These are phyloP conservation scores for Periconia sp. DNA, from an alignment of 2,329 filamentous ascomycete genomes.

Conservation along the genomic window DNA sequence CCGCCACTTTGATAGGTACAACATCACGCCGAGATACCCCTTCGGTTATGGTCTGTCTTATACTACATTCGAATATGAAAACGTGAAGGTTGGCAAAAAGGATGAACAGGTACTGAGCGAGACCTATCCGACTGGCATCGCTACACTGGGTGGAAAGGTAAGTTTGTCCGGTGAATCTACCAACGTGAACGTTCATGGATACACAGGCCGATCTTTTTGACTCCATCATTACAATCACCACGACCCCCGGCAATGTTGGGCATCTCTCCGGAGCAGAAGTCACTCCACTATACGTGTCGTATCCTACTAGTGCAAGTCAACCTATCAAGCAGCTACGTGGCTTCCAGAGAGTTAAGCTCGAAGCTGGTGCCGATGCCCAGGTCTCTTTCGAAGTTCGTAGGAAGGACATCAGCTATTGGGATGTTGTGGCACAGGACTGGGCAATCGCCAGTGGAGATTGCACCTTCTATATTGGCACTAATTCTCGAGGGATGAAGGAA, in stretches of 20 bases:
- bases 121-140: no score
- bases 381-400: constrained; percentile 22
- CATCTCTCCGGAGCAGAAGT: constrained; percentile 57
- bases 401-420: constrained; percentile 30
- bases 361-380: constrained; percentile 10
- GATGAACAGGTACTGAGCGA: no score
- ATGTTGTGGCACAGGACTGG: constrained; percentile 23
- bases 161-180: no score
- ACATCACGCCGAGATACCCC: constrained; percentile 74
- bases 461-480: constrained; percentile 4
- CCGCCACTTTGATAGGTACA: constrained; percentile 71
- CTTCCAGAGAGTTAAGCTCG: constrained; percentile 47
- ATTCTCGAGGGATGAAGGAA: constrained; percentile 4
- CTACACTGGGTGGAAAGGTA: no score
- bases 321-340: constrained; percentile 53
- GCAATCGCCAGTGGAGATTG: constrained; percentile 38
- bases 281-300: constrained; percentile 64
- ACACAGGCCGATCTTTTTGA: no score
- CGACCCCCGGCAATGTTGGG: constrained; percentile 78
- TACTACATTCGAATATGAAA: constrained; percentile 67
- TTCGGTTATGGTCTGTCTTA: constrained; percentile 80
- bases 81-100: neutral
- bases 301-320: constrained; percentile 62
- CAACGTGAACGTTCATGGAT: no score
- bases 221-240: no score